phyloP scores from a whole-genome alignment of 768 basidiomycete genomes.

The Xerocomellus amylosporus region DNA sequence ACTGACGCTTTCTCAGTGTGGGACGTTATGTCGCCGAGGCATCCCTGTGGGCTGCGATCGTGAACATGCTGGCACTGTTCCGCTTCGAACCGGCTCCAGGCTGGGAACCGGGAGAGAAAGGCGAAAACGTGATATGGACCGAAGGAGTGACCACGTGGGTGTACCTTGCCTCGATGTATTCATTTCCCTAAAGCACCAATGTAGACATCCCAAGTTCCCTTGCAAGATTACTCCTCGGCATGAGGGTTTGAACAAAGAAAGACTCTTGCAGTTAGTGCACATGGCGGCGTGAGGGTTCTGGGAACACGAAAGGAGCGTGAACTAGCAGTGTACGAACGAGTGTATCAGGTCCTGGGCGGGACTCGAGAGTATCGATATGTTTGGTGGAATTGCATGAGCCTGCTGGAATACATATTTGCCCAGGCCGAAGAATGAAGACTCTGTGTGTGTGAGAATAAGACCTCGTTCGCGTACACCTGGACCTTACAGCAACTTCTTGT shows the following conservation, averaged over 20 bases:
- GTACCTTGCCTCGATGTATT: background rate
- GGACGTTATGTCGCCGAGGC: conserved; percentile 39
- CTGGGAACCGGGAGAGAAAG: conserved; percentile 3
- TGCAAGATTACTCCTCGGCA: background rate
- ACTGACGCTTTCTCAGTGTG: conserved; percentile 26
- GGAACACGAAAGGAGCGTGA: no score
- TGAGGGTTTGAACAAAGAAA: background rate
- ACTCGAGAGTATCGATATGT: no score
- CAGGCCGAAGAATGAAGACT: no score
- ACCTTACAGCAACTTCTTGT: conserved; percentile 12
- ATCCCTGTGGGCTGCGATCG: conserved; percentile 26
- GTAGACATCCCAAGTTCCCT: background rate
- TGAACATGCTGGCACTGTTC: conserved; percentile 8
- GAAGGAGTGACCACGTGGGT: conserved; percentile 13
- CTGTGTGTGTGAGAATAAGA: no score
- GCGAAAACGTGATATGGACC: conserved; percentile 5
- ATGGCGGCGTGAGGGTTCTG: background rate
- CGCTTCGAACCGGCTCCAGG: background rate
- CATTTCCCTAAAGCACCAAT: no score
- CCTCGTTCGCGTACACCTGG: no score
- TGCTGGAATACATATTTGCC: background rate
- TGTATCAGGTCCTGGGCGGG: background rate
- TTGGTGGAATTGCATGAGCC: background rate
- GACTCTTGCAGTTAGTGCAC: background rate
- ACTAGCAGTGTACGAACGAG: background rate